Evolutionary conservation across 78 protist species (phyloP), one percentile per base, ranked within the genome.

Genomic region (Pigoraptor vietnamica): DNA sequence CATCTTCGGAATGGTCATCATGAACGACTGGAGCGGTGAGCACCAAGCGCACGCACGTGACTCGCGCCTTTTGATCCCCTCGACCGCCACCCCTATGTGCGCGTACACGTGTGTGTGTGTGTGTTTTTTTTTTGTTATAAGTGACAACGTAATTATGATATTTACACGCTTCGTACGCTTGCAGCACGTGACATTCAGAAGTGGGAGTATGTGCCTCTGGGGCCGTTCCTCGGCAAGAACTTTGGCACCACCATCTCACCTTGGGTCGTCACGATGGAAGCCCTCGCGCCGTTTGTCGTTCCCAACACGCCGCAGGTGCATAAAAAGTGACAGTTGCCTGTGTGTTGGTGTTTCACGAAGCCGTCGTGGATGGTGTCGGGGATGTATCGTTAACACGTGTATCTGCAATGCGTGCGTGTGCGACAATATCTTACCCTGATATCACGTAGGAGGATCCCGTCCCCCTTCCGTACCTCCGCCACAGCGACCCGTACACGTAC

Each of bases 121-220:
- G n/a, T n/a, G n/a, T n/a, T n/a, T n/a, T n/a, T n/a, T n/a, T n/a
- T n/a, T n/a, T n/a, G n/a, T n/a, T n/a, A n/a, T n/a, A n/a, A n/a
- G n/a, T n/a, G n/a, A n/a, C n/a, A n/a, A n/a, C n/a, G n/a, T n/a
- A n/a, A n/a, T n/a, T n/a, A n/a, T n/a, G n/a, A n/a, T n/a, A n/a
- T n/a, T n/a, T n/a, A n/a, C n/a, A n/a, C 82, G 82, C 40, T 24
- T 37, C 10, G n/a, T n/a, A n/a, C n/a, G n/a, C n/a, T 1, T 29
- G 0, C 79, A 36, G 93, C 99, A 9, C 93, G 99, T 23, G 99
- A 96, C 90, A 91, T 96, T 36, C 99, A 98, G 88, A 93, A 94
- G 93, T 97, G 98, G 98, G 97, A 95, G 90, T 97, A 98, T 86
- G 98, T 95, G 1, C 99, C 99, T 2, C 96, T 98, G 24, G 99